phyloP scores from a whole-genome alignment of 257 asterid genomes.

The Solanum sejunctum region DNA sequence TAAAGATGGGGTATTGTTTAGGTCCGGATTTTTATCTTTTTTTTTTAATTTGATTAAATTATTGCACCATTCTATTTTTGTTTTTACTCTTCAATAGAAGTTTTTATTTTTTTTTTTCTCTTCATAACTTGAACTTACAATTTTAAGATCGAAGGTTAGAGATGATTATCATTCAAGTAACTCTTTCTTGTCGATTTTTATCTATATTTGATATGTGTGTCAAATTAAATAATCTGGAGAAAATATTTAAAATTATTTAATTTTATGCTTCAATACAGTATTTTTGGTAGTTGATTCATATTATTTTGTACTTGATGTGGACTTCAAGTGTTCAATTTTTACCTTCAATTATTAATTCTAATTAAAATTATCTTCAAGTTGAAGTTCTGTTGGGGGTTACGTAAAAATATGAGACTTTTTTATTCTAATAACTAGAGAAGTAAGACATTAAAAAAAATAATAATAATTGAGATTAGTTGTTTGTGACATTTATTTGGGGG shows the following conservation, averaged over 20 bases:
- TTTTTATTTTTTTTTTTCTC: fast-evolving
- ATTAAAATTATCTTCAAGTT: neutral
- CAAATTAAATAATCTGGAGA: neutral
- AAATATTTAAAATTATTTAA: neutral
- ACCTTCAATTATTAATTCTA: neutral
- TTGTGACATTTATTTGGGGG: neutral
- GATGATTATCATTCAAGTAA: neutral
- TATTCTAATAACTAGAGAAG: neutral
- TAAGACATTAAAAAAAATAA: neutral
- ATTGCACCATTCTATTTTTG: too few species aligned
- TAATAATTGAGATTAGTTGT: neutral
- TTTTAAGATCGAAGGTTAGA: neutral
- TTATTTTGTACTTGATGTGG: neutral
- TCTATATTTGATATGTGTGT: neutral
- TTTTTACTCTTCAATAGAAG: neutral
- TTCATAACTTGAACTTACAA: too few species aligned
- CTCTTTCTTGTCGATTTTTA: neutral
- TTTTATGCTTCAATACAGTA: neutral
- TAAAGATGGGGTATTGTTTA: neutral
- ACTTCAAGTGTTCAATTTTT: neutral
- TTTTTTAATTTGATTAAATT: too few species aligned
- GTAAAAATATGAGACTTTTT: neutral
- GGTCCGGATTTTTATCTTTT: neutral
- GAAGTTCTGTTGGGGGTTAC: neutral
- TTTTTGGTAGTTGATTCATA: neutral